Evolutionary conservation across 2,329 filamentous ascomycete genomes (phyloP), one percentile per base, ranked within the genome.

Genomic region (Ascomycota sp.): DNA sequence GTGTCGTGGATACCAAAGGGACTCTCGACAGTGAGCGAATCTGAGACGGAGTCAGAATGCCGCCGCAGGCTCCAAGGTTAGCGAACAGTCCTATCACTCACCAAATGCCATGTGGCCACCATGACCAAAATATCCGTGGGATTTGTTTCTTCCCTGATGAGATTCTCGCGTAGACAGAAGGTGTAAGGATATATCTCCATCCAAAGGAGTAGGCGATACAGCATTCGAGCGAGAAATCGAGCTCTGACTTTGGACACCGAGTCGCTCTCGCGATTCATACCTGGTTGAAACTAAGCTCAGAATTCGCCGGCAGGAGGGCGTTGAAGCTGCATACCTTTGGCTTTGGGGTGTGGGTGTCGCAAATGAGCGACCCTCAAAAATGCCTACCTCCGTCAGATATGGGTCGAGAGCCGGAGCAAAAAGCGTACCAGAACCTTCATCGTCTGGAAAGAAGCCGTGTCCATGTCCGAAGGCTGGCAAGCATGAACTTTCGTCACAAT

Each of bases 191-290:
- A 49, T 28, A 27, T 51, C 48, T 39, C 47, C 45, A 1, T 46
- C 40, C 7, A 43, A 39, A 9, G 48, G 51, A 7, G 51, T 52
- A 6, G 53, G 53, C n/a, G 53, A 55, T 29, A 45, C 44, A 26
- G 57, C 40, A 37, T 54, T 58, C 11, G 56, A 50, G 33, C 57
- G 54, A 8, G 55, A 48, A 27, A 49, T 46, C 11, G 56, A 42
- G 29, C 52, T 52, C 12, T 60, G 45, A 5, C 49, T 45, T 13
- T 54, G 53, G 27, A 58, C 42, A 12, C 44, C 47, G 13, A 54
- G 46, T 39, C 46, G 48, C 21, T 46, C 45, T 32, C 47, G 50
- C 37, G 46, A 41, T 41, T 49, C 47, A 36, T 49, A 54, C 36
- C 50, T 53, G 24, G 2, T 11, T 21, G n/a, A 21, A 9, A 21